Percentiles rank a stretch among this genome's conserved stretches.
Conservation (phyloP, 1,284 basidiomycete genomes). For the Ganoderma lucidum region DNA sequence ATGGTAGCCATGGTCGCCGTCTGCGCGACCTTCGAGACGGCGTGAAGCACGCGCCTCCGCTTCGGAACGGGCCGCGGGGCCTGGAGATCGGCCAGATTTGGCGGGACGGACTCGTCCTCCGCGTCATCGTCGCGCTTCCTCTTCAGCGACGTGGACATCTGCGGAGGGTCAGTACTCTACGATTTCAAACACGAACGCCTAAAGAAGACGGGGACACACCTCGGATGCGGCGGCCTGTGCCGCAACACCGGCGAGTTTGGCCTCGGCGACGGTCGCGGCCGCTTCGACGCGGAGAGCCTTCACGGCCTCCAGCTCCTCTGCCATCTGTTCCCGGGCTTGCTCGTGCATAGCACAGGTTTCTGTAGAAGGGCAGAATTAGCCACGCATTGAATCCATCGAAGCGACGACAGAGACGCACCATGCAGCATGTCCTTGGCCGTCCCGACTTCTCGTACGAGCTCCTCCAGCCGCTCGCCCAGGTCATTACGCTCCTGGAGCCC, state of each 20-base stretch:
- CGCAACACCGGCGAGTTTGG: slow-evolving; percentile 30
- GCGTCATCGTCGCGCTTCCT: slow-evolving; percentile 42
- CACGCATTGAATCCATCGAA: too few relatives aligned
- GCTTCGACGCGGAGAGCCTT: slow-evolving; percentile 42
- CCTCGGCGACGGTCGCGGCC: slow-evolving; percentile 40
- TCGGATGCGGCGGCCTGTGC: slow-evolving; percentile 39
- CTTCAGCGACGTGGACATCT: slow-evolving; percentile 41
- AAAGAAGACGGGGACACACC: slow-evolving; percentile 22
- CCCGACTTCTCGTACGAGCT: slow-evolving; percentile 19
- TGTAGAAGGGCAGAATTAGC: slow-evolving; percentile 19
- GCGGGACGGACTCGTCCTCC: slow-evolving; percentile 25
- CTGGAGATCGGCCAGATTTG: neutral
- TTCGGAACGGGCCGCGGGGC: slow-evolving; percentile 37
- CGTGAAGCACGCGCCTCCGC: slow-evolving; percentile 53
- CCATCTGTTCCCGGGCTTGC: slow-evolving; percentile 43
- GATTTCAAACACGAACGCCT: neutral
- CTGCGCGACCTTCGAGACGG: slow-evolving; percentile 53
- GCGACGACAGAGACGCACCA: slow-evolving; percentile 22
- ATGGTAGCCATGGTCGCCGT: slow-evolving; percentile 66
- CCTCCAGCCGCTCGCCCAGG: slow-evolving; percentile 23
- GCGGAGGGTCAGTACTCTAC: slow-evolving; percentile 30
- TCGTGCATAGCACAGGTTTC: slow-evolving; percentile 46
- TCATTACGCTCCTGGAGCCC: slow-evolving; percentile 25
- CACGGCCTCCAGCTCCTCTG: slow-evolving; percentile 41
- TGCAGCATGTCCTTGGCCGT: slow-evolving; percentile 30